Evolutionary conservation across 768 basidiomycete genomes (phyloP), one percentile per base, ranked within the genome.

Genomic region (Lepiota venenata): DNA sequence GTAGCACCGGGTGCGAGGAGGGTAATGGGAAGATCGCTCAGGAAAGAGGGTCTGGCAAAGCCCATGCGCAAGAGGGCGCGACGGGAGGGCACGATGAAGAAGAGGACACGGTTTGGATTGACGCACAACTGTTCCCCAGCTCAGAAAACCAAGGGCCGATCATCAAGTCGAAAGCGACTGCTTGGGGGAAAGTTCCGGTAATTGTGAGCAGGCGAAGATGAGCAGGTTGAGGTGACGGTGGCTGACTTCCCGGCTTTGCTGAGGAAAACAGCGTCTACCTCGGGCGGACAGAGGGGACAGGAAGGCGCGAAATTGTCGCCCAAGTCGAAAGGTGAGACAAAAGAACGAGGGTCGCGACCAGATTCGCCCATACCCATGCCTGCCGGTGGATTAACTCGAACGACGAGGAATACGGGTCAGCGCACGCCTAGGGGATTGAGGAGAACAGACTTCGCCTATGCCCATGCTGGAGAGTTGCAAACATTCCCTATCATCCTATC

Each of bases 381-480:
- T 11, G 32, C 32, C 9, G 32, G 9, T 2, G 32, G 32, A 8
- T 11, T 11, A 32, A 32, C 32, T 32, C 32, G 3, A 32, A 11
- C 9, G 10, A 11, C 32, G 32, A 32, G 32, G 32, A 27, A 45
- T 27, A 45, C 14, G 8, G 37, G 25, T 11, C 16, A 12, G 45
- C n/a, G 16, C 35, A 12, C 32, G 10, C 8, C 32, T 38, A 40
- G 36, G 29, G 44, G 3, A 16, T 9, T 46, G 35, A 45, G n/a
- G 32, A 54, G 52, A 29, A 12, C 52, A 4, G 52, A 54, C 40
- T n/a, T 54, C 45, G 4, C 43, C 51, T 21, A 45, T 52, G 38
- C 45, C 45, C 32, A 41, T 42, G 44, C 16, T 46, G 25, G 44
- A 46, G 21, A 29, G 16, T 22, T 27, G 25, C n/a, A 46, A 7